These are phyloP conservation scores for Poronia punctata DNA, from an alignment of 495 filamentous ascomycete species.

Conservation along the genomic window DNA sequence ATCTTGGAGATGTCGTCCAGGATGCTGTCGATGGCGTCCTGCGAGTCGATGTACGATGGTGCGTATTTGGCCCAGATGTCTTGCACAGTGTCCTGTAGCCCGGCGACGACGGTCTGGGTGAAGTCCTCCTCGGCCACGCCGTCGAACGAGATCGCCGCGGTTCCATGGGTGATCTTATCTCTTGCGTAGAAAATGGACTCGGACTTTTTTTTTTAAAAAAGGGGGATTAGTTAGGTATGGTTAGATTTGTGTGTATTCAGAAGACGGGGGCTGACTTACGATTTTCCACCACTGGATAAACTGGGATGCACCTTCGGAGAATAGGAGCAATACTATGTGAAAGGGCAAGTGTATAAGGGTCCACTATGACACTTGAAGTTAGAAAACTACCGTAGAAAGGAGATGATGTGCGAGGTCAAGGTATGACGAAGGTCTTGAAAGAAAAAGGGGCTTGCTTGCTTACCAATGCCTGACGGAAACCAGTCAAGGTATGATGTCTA, in stretches of 20 bases:
- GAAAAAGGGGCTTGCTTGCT: too few relatives aligned
- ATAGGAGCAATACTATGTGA: conserved; percentile 55
- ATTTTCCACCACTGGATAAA: conserved; percentile 30
- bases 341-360: conserved; percentile 61
- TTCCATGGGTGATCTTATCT: neutral
- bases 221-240: conserved; percentile 6
- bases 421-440: too few relatives aligned
- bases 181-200: neutral
- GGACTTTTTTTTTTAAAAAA: neutral
- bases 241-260: neutral
- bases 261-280: conserved; percentile 5
- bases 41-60: conserved; percentile 11
- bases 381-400: too few relatives aligned
- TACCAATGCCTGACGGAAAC: conserved; percentile 54
- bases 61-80: conserved; percentile 5
- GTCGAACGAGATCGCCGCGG: neutral
- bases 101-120: neutral
- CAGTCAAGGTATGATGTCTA: conserved; percentile 36
- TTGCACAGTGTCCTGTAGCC: neutral
- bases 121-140: neutral
- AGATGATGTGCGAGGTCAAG: too few relatives aligned
- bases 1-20: conserved; percentile 10
- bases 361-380: too few relatives aligned
- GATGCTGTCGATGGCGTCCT: conserved; percentile 5
- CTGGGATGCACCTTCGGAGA: conserved; percentile 49